phyloP scores from a whole-genome alignment of 75 land plant species.

The Picea glauca region DNA sequence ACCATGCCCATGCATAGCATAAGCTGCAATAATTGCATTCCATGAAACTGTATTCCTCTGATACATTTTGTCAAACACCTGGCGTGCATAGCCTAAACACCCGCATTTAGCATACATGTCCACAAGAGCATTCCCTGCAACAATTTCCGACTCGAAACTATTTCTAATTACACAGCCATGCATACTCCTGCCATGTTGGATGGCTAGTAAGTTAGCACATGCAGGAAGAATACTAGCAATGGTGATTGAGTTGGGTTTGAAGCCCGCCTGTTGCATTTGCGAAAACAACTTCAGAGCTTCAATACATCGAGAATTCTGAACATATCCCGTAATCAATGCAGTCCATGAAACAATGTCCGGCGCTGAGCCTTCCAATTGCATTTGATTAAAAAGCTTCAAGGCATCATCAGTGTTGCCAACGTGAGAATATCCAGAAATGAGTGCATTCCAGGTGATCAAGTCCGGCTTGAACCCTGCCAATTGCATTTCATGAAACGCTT shows the following conservation, averaged over 20 bases:
- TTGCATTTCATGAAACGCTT: constrained; percentile 15
- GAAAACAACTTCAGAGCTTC: constrained; percentile 40
- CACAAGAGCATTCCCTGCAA: constrained; percentile 12
- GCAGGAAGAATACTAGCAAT: constrained; percentile 6
- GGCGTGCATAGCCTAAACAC: constrained; percentile 29
- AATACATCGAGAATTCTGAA: constrained; percentile 20
- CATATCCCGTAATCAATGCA: constrained; percentile 49
- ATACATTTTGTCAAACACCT: constrained; percentile 30
- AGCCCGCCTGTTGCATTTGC: constrained; percentile 20
- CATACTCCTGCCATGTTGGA: constrained; percentile 11
- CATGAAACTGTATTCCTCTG: constrained; percentile 40
- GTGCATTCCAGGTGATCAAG: constrained; percentile 55
- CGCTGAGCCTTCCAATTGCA: constrained; percentile 39
- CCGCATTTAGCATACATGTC: constrained; percentile 48
- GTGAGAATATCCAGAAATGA: constrained; percentile 57
- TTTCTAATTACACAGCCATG: constrained; percentile 9
- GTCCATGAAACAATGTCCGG: constrained; percentile 67
- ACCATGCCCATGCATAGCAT: constrained; percentile 25
- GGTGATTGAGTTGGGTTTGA: constrained; percentile 9
- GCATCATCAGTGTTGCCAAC: constrained; percentile 36
- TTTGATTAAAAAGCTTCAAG: constrained; percentile 18
- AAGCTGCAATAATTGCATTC: constrained; percentile 41
- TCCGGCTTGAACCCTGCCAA: constrained; percentile 32
- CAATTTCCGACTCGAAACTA: constrained; percentile 9
- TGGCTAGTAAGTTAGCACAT: constrained; percentile 1